A percentile compares a stretch with the other conserved stretches of the same genome.
phyloP scores from a whole-genome alignment of 495 filamentous ascomycete species.

The Apiosordaria backusii region DNA sequence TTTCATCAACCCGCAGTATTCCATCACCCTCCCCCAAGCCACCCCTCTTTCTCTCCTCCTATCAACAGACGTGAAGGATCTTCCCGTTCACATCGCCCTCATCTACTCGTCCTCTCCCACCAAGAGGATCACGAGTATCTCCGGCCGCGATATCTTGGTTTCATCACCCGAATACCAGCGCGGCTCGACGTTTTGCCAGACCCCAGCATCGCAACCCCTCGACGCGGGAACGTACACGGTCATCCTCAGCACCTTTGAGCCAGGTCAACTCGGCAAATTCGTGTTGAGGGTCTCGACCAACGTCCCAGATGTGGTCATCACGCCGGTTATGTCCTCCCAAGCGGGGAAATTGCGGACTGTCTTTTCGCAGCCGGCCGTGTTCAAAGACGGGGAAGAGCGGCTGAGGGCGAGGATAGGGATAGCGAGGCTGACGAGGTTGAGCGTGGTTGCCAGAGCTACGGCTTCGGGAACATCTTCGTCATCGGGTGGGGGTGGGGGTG shows the following conservation, averaged over 20 bases:
- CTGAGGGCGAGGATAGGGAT: constrained; percentile 52
- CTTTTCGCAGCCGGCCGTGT: constrained; percentile 45
- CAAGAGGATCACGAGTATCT: constrained; percentile 60
- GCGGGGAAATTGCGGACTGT: constrained; percentile 62
- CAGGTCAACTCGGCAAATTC: constrained; percentile 70
- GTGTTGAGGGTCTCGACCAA: constrained; percentile 66
- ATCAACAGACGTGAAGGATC: constrained; percentile 51
- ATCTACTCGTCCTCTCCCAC: constrained; percentile 56
- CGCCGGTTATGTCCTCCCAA: constrained; percentile 58
- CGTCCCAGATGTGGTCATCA: constrained; percentile 44
- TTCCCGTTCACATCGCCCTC: constrained; percentile 80
- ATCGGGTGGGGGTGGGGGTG: no score
- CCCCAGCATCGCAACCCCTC: constrained; percentile 37
- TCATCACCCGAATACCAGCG: constrained; percentile 82
- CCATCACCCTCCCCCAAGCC: constrained; percentile 52
- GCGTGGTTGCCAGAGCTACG: constrained; percentile 40
- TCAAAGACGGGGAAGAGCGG: constrained; percentile 49
- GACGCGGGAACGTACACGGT: constrained; percentile 75
- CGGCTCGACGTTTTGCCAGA: constrained; percentile 66
- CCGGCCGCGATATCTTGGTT: constrained; percentile 70
- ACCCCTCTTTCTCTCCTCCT: constrained; percentile 68
- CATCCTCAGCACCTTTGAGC: constrained; percentile 83
- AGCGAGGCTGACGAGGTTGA: constrained; percentile 55
- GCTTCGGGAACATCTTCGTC: no score
- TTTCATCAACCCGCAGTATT: constrained; percentile 80